Conservation (phyloP, 169 alveolate species). For the Eimeria acervulina region DNA sequence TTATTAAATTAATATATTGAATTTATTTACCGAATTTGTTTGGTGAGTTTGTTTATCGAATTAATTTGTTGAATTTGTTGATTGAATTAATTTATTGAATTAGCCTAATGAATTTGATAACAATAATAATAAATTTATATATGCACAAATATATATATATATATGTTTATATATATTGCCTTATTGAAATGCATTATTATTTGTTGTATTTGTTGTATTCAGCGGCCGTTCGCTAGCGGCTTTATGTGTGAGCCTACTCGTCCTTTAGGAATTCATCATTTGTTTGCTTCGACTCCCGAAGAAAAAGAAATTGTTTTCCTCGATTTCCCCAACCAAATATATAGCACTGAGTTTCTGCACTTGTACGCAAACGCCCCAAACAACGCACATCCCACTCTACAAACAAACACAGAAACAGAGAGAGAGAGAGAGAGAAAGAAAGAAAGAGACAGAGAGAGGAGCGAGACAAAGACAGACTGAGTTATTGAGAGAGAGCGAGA, state of each 20-base stretch:
- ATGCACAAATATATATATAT: not conserved
- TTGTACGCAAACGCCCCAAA: not conserved
- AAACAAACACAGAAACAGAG: no score
- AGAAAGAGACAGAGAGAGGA: no score
- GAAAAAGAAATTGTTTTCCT: conserved; percentile 69
- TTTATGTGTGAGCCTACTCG: conserved; percentile 44
- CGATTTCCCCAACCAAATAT: conserved; percentile 64
- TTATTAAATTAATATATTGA: no score
- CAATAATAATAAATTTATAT: not conserved
- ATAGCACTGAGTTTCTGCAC: conserved; percentile 64
- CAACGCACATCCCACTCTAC: no score
- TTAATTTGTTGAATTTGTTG: no score
- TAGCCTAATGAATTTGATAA: not conserved
- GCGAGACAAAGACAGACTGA: no score
- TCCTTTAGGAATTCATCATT: not conserved
- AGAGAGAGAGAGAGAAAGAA: no score
- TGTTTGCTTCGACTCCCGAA: conserved; percentile 18
- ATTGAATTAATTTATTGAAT: no score
- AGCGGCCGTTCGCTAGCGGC: conserved; percentile 55
- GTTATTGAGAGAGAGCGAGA: no score
- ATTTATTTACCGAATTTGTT: no score
- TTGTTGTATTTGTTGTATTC: not conserved
- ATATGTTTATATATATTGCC: not conserved
- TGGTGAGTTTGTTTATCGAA: no score
- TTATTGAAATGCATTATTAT: not conserved